Percentiles rank a stretch among this genome's conserved stretches.
Conservation (phyloP, 371 early-diverging fungal species). For the Dinochytrium kinnereticum region DNA sequence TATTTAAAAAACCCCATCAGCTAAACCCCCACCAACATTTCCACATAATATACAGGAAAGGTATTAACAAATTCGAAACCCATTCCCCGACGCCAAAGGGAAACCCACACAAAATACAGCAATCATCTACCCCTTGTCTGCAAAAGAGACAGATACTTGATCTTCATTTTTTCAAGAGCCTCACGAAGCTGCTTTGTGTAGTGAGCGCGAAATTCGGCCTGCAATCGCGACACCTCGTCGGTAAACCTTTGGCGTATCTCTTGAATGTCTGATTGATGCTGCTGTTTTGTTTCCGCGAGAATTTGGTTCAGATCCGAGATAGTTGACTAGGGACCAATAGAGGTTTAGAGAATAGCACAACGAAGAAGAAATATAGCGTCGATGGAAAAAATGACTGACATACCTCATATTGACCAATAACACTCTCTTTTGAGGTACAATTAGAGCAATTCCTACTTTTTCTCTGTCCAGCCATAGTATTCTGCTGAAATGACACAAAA, state of each 20-base stretch:
- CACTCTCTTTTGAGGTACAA: not conserved
- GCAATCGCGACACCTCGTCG: not conserved
- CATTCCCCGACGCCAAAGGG: no score
- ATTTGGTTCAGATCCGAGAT: constrained; percentile 1
- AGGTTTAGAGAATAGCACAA: not conserved
- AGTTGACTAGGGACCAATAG: not conserved
- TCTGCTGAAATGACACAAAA: constrained; percentile 24
- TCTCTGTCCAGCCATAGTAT: not conserved
- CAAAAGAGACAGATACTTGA: constrained; percentile 13
- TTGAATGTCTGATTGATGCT: not conserved
- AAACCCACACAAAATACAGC: no score
- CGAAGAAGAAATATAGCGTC: not conserved
- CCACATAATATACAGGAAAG: no score
- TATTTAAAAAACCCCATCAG: no score
- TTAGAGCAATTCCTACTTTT: not conserved
- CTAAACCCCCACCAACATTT: no score
- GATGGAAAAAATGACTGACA: constrained; percentile 4
- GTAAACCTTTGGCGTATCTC: not conserved
- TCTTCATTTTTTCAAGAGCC: constrained; percentile 31
- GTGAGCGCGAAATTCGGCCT: constrained; percentile 8
- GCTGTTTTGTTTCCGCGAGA: not conserved
- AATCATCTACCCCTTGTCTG: no score
- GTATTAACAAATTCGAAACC: no score
- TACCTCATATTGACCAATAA: not conserved
- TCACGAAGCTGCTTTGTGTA: constrained; percentile 19